These are phyloP conservation scores for Firmiana major DNA, from an alignment of 345 rosid genomes.

Conservation along the genomic window DNA sequence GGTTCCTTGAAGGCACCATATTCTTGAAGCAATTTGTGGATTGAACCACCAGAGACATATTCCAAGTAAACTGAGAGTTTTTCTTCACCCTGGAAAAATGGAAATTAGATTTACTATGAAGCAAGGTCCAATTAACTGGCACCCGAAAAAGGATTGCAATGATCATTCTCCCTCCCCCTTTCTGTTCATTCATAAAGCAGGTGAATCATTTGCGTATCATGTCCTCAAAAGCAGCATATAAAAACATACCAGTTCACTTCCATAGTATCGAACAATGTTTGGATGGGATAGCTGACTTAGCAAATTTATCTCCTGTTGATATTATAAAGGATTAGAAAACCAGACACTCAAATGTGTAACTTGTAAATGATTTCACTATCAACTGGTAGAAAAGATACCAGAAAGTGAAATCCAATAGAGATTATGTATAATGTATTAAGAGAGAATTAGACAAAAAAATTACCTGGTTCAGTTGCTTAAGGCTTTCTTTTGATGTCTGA, in stretches of 20 bases:
- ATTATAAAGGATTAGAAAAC: slow-evolving; percentile 16
- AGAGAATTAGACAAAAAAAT: slow-evolving; percentile 4
- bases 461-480: slow-evolving; percentile 93
- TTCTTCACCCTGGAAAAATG: slow-evolving; percentile 66
- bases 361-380: not conserved
- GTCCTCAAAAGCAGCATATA: not conserved
- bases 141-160: not conserved
- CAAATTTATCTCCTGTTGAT: slow-evolving; percentile 84
- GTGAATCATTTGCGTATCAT: not conserved
- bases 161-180: not conserved
- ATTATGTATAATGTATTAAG: not conserved
- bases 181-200: not conserved
- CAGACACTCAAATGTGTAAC: not conserved
- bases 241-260: slow-evolving; percentile 87
- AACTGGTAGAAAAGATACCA: not conserved
- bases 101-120: slow-evolving; percentile 21
- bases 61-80: slow-evolving; percentile 91
- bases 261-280: slow-evolving; percentile 89
- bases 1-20: slow-evolving; percentile 91
- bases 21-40: slow-evolving; percentile 88
- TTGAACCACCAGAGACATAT: slow-evolving; percentile 94
- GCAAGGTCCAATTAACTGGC: slow-evolving; percentile 19
- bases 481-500: slow-evolving; percentile 73
- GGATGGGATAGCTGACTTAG: slow-evolving; percentile 80
- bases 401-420: not conserved